phyloP scores from a whole-genome alignment of 306 rosid species.

The Ceratonia siliqua region DNA sequence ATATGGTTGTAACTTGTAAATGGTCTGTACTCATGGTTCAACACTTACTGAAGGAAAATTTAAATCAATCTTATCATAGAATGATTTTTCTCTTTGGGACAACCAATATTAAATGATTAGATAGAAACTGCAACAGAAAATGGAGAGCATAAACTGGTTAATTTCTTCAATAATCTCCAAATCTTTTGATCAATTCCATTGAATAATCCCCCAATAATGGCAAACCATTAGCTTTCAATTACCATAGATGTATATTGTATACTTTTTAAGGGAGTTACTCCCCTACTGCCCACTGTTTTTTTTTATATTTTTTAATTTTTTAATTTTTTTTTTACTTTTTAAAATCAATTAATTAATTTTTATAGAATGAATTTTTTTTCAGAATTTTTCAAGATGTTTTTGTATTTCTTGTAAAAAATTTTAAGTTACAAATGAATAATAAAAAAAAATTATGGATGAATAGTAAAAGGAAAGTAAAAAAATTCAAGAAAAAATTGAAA shows the following conservation, averaged over 20 bases:
- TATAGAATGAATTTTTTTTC: too few species aligned
- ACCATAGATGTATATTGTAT: background rate
- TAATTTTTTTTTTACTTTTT: too few species aligned
- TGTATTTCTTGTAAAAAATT: too few species aligned
- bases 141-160: background rate
- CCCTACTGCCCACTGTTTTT: too few species aligned
- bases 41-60: background rate
- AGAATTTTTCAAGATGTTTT: too few species aligned
- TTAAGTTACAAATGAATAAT: too few species aligned
- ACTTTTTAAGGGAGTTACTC: too few species aligned
- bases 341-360: too few species aligned
- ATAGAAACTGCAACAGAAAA: background rate
- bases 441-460: too few species aligned
- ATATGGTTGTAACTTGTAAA: background rate
- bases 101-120: constrained; percentile 5
- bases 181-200: background rate
- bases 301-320: too few species aligned
- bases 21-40: background rate
- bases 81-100: constrained; percentile 3
- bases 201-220: background rate
- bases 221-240: constrained; percentile 12
- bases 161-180: constrained; percentile 24
- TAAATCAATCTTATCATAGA: constrained; percentile 4
- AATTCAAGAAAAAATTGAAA: too few species aligned
- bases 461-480: too few species aligned